Evolutionary conservation across 1,139 yeast genomes (phyloP), one percentile per base, ranked within the genome.

Genomic region (Sugiyamaella pinicola): DNA sequence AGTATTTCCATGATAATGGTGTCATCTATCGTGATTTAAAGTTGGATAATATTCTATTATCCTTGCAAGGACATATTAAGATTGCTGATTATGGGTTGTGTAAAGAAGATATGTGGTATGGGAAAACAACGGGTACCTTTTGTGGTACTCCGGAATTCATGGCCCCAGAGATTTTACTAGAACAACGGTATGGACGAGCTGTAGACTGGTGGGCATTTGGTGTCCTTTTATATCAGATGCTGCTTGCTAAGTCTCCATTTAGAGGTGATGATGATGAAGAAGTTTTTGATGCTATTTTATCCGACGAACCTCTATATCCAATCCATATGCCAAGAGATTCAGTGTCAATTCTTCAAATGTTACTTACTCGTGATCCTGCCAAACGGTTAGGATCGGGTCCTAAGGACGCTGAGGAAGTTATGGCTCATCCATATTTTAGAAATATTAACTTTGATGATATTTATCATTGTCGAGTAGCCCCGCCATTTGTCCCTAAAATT

Each of bases 121-220:
- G 89, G n/a, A 82, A 80, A 61, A 88, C 93, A 26, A 95, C 99
- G 0, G 87, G 93, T 9, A 93, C 99, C 0, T 93, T 93, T 73
- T 95, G 99, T 75, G 99, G 99, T 64, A 93, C 99, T 1, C 99
- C 99, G 0, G 99, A 93, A 69, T 89, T 93, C 64, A 93, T 93
- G 96, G 99, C 99, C 1, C 99, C 99, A 0, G 99, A 93, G 71
- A 91, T 93, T 62, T 78, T 95, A 65, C 84, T 88, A 54, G 98
- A 95, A 53, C 96, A 90, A 69, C 86, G 85, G 57, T 93, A 93
- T 66, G 95, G 90, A 49, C 82, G 96, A 63, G 87, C 95, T 45
- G 99, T 93, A 51, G 99, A 93, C 72, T 95, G 99, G 99, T 93
- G 99, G 99, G 98, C 99, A 0, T 89, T 91, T 76, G 99, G 99